Percentiles rank a stretch among this genome's conserved stretches.
phyloP scores from a whole-genome alignment of 371 early-diverging fungal species.

The Apophysomyces sp. region DNA sequence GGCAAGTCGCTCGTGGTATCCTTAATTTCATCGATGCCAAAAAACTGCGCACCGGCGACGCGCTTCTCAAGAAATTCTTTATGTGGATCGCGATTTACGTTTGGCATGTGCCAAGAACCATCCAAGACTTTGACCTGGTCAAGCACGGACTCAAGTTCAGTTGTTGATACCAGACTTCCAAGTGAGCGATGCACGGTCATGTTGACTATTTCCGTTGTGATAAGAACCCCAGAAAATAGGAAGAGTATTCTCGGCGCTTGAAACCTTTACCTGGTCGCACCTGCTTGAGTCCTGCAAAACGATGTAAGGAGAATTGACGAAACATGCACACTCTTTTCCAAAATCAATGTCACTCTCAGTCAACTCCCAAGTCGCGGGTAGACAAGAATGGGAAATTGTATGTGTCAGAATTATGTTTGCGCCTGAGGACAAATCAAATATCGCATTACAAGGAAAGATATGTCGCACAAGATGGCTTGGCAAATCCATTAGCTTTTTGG shows the following conservation, averaged over 20 bases:
- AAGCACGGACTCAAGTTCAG: constrained; percentile 24
- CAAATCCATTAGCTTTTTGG: too few relatives aligned
- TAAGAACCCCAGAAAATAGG: background rate
- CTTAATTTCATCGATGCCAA: constrained; percentile 76
- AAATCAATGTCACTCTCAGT: too few relatives aligned
- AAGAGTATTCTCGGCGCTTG: background rate
- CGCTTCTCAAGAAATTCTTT: constrained; percentile 65
- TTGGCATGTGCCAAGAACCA: constrained; percentile 91
- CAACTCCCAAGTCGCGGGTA: too few relatives aligned
- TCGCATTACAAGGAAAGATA: too few relatives aligned
- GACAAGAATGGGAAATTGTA: too few relatives aligned
- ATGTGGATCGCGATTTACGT: constrained; percentile 61
- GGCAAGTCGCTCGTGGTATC: constrained; percentile 65
- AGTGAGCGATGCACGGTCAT: constrained; percentile 8
- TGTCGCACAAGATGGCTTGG: too few relatives aligned
- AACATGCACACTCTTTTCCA: too few relatives aligned
- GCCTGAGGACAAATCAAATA: too few relatives aligned
- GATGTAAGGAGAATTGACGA: constrained; percentile 6
- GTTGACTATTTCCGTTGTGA: background rate
- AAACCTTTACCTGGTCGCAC: background rate
- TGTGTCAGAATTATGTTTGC: too few relatives aligned
- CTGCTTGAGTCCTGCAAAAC: background rate
- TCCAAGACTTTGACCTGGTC: constrained; percentile 73
- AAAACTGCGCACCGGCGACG: constrained; percentile 63
- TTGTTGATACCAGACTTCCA: constrained; percentile 27